Conservation (phyloP, 495 filamentous ascomycete genomes). For the Lentithecium fluviatile region DNA sequence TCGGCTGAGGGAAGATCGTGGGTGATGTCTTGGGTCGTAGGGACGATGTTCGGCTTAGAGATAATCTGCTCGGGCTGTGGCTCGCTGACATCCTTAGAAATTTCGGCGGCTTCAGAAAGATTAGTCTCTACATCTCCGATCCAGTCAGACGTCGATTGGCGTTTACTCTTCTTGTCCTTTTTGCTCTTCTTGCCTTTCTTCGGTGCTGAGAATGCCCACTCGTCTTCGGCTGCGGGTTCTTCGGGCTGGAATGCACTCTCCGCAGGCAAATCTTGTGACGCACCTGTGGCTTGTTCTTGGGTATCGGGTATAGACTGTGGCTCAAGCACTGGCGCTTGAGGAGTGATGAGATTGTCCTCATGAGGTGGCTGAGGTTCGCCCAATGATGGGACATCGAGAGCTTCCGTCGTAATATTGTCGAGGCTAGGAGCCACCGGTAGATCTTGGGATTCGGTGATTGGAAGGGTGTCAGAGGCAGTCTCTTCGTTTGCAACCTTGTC, state of each 20-base stretch:
- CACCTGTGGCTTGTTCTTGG: background rate
- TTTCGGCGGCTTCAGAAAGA: background rate
- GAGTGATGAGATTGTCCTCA: no score
- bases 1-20: background rate
- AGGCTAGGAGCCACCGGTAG: background rate
- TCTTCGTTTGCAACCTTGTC: background rate
- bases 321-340: no score
- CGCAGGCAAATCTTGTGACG: background rate
- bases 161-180: slow-evolving; percentile 33
- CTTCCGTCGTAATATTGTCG: background rate
- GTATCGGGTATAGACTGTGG: background rate
- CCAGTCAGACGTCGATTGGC: slow-evolving; percentile 10
- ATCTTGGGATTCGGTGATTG: background rate
- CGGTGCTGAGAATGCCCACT: slow-evolving; percentile 9
- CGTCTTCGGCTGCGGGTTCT: slow-evolving; percentile 12
- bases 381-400: no score
- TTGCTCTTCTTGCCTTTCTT: slow-evolving; percentile 35
- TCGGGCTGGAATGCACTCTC: background rate
- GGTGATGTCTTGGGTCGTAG: background rate
- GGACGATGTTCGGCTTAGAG: background rate
- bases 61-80: no score
- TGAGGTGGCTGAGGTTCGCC: no score
- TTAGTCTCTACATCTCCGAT: background rate
- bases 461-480: background rate
- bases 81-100: background rate